A percentile compares a stretch with the other conserved stretches of the same genome.
phyloP scores from a whole-genome alignment of 331 rosid species.

The Quercus phellos region DNA sequence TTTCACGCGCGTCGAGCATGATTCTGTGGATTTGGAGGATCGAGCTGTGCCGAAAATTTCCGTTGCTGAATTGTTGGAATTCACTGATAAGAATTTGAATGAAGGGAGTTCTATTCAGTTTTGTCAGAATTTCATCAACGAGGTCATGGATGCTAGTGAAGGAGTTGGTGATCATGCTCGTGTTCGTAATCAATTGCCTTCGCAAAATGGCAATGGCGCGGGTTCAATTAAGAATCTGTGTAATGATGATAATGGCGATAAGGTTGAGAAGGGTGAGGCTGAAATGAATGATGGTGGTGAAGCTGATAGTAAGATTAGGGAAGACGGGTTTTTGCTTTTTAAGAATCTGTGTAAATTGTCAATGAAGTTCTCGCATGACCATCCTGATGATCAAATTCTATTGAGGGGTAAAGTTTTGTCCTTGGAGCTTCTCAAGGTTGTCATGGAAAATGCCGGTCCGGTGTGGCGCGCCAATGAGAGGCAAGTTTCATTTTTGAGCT shows the following conservation, averaged over 20 bases:
- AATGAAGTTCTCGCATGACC: constrained; percentile 85
- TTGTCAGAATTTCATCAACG: constrained; percentile 77
- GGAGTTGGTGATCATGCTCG: constrained; percentile 47
- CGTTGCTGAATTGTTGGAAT: constrained; percentile 76
- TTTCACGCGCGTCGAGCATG: constrained; percentile 74
- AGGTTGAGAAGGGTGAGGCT: constrained; percentile 31
- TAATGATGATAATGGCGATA: too few species aligned
- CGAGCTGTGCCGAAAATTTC: constrained; percentile 40
- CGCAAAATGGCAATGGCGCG: constrained; percentile 32
- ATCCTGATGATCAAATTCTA: constrained; percentile 90
- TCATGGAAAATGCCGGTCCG: constrained; percentile 75
- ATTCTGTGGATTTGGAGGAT: constrained; percentile 62
- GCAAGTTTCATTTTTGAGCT: constrained; percentile 35
- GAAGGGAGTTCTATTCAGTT: constrained; percentile 86
- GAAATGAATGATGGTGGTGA: constrained; percentile 30
- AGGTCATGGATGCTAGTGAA: constrained; percentile 75
- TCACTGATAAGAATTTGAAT: constrained; percentile 88
- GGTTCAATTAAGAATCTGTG: background rate
- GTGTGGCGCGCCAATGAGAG: constrained; percentile 86
- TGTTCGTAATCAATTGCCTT: constrained; percentile 12
- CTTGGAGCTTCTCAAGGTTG: constrained; percentile 93
- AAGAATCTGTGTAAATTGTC: constrained; percentile 91
- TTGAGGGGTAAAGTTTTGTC: constrained; percentile 92
- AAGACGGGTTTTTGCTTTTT: constrained; percentile 87
- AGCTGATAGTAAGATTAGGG: constrained; percentile 74